Conservation (phyloP, 2,329 filamentous ascomycete species). For the Coleophoma cylindrospora region DNA sequence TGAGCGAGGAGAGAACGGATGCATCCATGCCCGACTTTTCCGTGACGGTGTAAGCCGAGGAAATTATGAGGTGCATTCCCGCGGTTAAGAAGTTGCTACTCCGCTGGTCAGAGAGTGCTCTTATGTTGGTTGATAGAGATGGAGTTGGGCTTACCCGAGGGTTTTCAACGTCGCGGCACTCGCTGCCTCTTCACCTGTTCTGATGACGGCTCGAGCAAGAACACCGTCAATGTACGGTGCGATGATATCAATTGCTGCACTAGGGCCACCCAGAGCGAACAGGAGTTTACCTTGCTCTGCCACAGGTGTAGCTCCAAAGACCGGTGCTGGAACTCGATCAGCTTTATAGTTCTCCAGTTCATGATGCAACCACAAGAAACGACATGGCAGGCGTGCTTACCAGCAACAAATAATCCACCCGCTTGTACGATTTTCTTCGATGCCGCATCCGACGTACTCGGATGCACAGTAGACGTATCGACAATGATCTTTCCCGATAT, state of each 20-base stretch:
- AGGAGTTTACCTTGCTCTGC: slow-evolving; percentile 37
- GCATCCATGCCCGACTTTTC: slow-evolving; percentile 37
- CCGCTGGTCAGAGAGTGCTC: neutral
- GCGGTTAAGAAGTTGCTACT: slow-evolving; percentile 30
- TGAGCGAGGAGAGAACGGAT: slow-evolving; percentile 33
- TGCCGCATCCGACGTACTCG: slow-evolving; percentile 26
- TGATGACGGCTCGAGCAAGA: slow-evolving; percentile 34
- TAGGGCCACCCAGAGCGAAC: slow-evolving; percentile 35
- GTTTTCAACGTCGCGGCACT: slow-evolving; percentile 38
- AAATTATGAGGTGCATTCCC: slow-evolving; percentile 37
- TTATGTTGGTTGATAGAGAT: neutral
- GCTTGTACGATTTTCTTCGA: slow-evolving; percentile 26
- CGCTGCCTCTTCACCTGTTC: slow-evolving; percentile 34
- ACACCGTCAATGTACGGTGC: slow-evolving; percentile 36
- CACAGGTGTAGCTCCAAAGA: slow-evolving; percentile 37
- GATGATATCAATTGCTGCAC: slow-evolving; percentile 26
- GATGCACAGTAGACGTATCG: slow-evolving; percentile 27
- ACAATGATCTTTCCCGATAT: slow-evolving; percentile 24
- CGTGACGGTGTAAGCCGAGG: slow-evolving; percentile 39
- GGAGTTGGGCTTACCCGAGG: slow-evolving; percentile 19
- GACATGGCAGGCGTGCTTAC: slow-evolving; percentile 14
- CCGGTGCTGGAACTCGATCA: slow-evolving; percentile 36
- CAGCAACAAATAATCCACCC: slow-evolving; percentile 31
- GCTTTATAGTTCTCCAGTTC: slow-evolving; percentile 23
- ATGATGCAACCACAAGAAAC: no score